Percentiles rank a stretch among this genome's conserved stretches.
Conservation (phyloP, 2,329 filamentous ascomycete species). For the Celoporthe dispersa region DNA sequence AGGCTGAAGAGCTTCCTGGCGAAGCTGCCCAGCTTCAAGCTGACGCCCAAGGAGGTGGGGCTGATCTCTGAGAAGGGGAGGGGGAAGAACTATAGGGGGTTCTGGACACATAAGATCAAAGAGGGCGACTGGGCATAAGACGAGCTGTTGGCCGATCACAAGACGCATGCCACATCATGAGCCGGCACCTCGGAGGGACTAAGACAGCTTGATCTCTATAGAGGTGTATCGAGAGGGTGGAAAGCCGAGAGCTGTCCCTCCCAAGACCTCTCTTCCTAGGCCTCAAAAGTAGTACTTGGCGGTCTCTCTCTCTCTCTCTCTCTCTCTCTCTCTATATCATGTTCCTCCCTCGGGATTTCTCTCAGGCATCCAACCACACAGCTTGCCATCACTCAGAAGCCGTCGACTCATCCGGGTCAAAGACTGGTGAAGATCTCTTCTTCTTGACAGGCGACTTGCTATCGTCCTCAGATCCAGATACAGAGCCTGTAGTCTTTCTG, state of each 20-base stretch:
- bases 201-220: no score
- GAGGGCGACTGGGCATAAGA: constrained; percentile 47
- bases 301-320: no score
- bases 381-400: constrained; percentile 20
- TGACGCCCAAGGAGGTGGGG: constrained; percentile 62
- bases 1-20: constrained; percentile 59
- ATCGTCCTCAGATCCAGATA: constrained; percentile 10
- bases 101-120: constrained; percentile 59
- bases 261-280: neutral
- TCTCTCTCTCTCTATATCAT: neutral
- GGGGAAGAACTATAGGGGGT: constrained; percentile 65
- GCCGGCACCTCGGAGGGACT: no score
- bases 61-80: constrained; percentile 59
- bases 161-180: no score
- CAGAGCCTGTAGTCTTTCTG: constrained; percentile 10
- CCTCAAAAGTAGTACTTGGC: no score
- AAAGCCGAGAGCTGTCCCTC: neutral
- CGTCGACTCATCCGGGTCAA: constrained; percentile 23
- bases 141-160: no score
- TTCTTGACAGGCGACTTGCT: constrained; percentile 9
- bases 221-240: no score
- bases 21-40: constrained; percentile 58
- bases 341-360: neutral
- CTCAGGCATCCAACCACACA: neutral
- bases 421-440: constrained; percentile 9